phyloP scores from a whole-genome alignment of 495 filamentous ascomycete species.

The Annulohypoxylon stygium region DNA sequence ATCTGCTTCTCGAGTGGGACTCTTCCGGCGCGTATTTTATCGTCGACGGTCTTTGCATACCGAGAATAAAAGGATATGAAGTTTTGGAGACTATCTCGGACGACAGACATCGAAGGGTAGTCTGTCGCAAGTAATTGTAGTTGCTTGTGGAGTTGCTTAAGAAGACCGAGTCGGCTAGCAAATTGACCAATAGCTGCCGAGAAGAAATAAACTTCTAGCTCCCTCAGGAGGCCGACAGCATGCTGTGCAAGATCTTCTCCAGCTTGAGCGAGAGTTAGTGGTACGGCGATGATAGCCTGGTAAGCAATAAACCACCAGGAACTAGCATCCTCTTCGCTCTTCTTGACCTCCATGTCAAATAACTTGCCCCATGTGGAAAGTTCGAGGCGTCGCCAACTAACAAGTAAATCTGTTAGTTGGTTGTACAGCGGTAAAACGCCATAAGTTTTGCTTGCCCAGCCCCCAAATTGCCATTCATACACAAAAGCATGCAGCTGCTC shows the following conservation, averaged over 20 bases:
- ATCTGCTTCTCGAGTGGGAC: conserved; percentile 82
- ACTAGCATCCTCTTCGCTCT: conserved; percentile 78
- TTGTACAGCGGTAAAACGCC: conserved; percentile 77
- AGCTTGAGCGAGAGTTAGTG: conserved; percentile 70
- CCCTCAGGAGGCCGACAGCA: conserved; percentile 73
- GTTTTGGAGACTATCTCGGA: conserved; percentile 76
- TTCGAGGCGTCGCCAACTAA: conserved; percentile 91
- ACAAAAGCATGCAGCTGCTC: conserved; percentile 86
- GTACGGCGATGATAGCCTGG: conserved; percentile 82
- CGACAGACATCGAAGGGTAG: conserved; percentile 63
- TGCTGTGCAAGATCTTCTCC: conserved; percentile 71
- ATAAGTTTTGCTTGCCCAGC: conserved; percentile 84
- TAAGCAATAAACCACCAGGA: conserved; percentile 98
- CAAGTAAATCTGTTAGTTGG: conserved; percentile 77
- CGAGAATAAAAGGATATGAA: conserved; percentile 79
- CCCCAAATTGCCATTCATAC: conserved; percentile 88
- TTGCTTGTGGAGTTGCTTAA: conserved; percentile 78
- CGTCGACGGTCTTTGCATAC: conserved; percentile 73
- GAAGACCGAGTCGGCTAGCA: conserved; percentile 73
- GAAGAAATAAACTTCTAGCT: conserved; percentile 79
- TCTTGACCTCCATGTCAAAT: conserved; percentile 85
- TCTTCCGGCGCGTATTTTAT: conserved; percentile 72
- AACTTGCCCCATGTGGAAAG: conserved; percentile 90
- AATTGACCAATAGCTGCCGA: conserved; percentile 86
- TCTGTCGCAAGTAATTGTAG: conserved; percentile 68